phyloP scores from a whole-genome alignment of 352 stramenopile genomes.

The Globisporangium nunn region DNA sequence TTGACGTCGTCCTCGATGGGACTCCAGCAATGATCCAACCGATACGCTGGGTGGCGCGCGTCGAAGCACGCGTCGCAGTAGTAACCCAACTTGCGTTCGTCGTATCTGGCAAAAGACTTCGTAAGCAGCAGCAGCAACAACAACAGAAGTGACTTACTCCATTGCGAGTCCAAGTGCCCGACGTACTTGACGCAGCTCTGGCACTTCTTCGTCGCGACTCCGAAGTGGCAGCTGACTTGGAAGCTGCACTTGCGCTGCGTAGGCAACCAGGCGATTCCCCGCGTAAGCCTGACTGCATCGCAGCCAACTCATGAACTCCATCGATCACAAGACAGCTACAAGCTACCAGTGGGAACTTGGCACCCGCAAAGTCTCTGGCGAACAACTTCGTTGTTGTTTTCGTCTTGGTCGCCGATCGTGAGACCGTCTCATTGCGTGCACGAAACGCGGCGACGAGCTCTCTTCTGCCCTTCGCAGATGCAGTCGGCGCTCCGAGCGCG shows the following conservation, averaged over 20 bases:
- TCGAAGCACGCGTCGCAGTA: constrained; percentile 71
- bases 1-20: constrained; percentile 46
- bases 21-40: constrained; percentile 46
- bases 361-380: constrained; percentile 12
- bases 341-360: constrained; percentile 15
- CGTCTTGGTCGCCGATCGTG: background rate
- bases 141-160: too few relatives aligned
- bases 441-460: constrained; percentile 41
- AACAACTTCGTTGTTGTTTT: background rate
- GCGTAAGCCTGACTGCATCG: background rate
- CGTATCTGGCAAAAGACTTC: constrained; percentile 32
- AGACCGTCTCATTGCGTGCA: background rate
- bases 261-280: background rate
- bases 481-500: background rate
- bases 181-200: constrained; percentile 59
- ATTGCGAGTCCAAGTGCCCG: too few relatives aligned
- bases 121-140: background rate
- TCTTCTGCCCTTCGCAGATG: constrained; percentile 15
- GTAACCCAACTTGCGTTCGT: constrained; percentile 33
- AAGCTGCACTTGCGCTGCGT: constrained; percentile 44
- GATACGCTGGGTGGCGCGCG: constrained; percentile 42
- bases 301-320: background rate
- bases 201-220: constrained; percentile 52
- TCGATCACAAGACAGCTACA: background rate
- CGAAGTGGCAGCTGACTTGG: constrained; percentile 36